Evolutionary conservation across 495 filamentous ascomycete genomes (phyloP), one percentile per base, ranked within the genome.

Genomic region (Melanomma pulvis-pyrius): DNA sequence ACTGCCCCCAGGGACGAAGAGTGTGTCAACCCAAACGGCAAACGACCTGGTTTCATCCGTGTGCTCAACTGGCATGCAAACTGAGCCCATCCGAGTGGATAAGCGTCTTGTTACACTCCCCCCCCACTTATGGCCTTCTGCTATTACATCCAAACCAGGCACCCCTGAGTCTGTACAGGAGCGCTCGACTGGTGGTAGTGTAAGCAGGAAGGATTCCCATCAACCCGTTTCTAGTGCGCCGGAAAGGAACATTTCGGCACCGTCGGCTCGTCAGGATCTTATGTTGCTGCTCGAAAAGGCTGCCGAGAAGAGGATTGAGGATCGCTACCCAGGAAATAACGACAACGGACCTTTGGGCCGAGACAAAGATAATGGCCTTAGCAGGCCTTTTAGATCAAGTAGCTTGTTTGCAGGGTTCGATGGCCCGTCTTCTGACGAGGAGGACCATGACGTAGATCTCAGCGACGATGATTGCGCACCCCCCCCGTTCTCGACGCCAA

Each of bases 401-500:
- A 93, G 90, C 73, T 79, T 96, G n/a, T 93, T 94, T 72, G 90
- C 90, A 22, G 91, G 90, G 0, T 93, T 96, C 66, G 83, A 87
- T n/a, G 82, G 87, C 57, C 78, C 79, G 7, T 85, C 82, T 63
- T 74, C 78, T 49, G 84, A 84, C 48, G 81, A 84, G 29, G 79
- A 83, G 22, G 73, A 75, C 1, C 69, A 77, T n/a, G 77, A 76
- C 15, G 76, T 54, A 17, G 71, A 74, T 15, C 6, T 67, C 17
- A 83, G 72, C 61, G 86, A 88, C 67, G 81, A 75, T 17, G 85
- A 88, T 1, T 61, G 50, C 30, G 26, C 55, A 41, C 53, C 56
- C 21, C 53, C 56, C 6, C 47, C 26, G 15, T 61, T 47, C 29
- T 39, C 55, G 46, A 69, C 48, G 39, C 61, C 68, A 48, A 74